phyloP scores from a whole-genome alignment of 1,284 basidiomycete genomes.

The Flammula alnicola region DNA sequence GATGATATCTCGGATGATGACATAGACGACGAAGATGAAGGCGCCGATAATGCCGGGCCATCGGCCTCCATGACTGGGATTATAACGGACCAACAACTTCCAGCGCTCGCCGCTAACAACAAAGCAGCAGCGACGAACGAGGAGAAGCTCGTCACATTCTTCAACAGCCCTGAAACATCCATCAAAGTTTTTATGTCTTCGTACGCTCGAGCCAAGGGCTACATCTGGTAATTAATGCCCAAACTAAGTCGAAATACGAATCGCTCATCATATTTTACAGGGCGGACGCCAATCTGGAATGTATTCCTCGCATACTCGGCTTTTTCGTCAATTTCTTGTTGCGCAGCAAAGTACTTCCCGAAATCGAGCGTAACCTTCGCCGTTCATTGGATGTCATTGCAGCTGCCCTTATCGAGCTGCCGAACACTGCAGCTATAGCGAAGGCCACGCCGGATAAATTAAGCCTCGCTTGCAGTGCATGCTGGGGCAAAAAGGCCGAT shows the following conservation, averaged over 20 bases:
- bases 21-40: slow-evolving; percentile 10
- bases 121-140: slow-evolving; percentile 34
- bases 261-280: slow-evolving; percentile 34
- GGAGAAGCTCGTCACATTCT: slow-evolving; percentile 51
- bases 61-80: slow-evolving; percentile 33
- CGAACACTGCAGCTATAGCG: slow-evolving; percentile 52
- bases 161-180: slow-evolving; percentile 55
- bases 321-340: slow-evolving; percentile 67
- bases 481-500: slow-evolving; percentile 49
- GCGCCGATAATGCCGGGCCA: slow-evolving; percentile 4
- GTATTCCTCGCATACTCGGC: slow-evolving; percentile 54
- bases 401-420: slow-evolving; percentile 58
- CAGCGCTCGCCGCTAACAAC: slow-evolving; percentile 26
- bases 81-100: slow-evolving; percentile 29
- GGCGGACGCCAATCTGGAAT: slow-evolving; percentile 45
- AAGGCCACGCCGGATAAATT: slow-evolving; percentile 57
- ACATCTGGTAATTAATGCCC: slow-evolving; percentile 56
- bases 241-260: too few species aligned
- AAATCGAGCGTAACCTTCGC: slow-evolving; percentile 46
- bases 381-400: slow-evolving; percentile 50
- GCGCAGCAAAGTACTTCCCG: slow-evolving; percentile 60
- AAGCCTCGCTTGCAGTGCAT: slow-evolving; percentile 46
- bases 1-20: slow-evolving; percentile 24
- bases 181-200: slow-evolving; percentile 67
- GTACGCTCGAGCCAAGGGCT: slow-evolving; percentile 60